Base-by-base conservation (phyloP, 2,329 filamentous ascomycete genomes). In the Aspergillus fischeri region DNA sequence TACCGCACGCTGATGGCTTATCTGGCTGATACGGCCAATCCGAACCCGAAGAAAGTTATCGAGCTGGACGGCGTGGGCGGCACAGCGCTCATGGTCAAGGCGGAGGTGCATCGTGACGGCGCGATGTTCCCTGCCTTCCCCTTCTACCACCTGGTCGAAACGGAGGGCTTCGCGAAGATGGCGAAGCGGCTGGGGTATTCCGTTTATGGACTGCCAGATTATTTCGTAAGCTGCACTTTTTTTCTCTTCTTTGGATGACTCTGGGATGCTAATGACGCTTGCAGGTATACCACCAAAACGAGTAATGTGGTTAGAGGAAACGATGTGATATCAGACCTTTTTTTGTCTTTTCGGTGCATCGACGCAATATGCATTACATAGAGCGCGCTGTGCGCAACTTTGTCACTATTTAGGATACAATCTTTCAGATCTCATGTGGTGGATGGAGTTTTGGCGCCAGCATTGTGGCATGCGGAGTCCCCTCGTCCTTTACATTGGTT, bases 121-220 rank as follows among this genome's bases (percentile, higher is more conserved):
- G 93, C 94, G 72, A 99, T 97, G 93, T 99, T 99, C 78, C 94
- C 94, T 20, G 85, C 94, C 0, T 99, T 99, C 72, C 78, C 93
- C 3, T 99, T 99, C 71, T 97, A 97, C 72, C 89, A 99, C 75
- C 81, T 99, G 59, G 95, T 99, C 60, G 94, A 99, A 80, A 97
- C 94, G 0, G 94, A 99, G 71, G 94, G 94, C 0, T 99, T 99
- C 70, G 92, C 94, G 20, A 96, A 93, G 78, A 99, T 99, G 94
- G 92, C 92, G 11, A 88, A 85, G 73, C 82, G 94, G 63, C 75
- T 99, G 69, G 92, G 92, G 51, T 97, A 92, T 87, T 82, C 88
- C 60, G 84, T 90, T 57, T 91, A 83, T 65, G 94, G 94, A n/a
- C 78, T 97, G 69, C 94, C 94, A 45, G 96, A 97, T 78, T 99